Percentiles rank a stretch among this genome's conserved stretches.
Evolutionary conservation across 1,284 basidiomycete species (phyloP).

Genomic region (Ceratobasidium sp.): DNA sequence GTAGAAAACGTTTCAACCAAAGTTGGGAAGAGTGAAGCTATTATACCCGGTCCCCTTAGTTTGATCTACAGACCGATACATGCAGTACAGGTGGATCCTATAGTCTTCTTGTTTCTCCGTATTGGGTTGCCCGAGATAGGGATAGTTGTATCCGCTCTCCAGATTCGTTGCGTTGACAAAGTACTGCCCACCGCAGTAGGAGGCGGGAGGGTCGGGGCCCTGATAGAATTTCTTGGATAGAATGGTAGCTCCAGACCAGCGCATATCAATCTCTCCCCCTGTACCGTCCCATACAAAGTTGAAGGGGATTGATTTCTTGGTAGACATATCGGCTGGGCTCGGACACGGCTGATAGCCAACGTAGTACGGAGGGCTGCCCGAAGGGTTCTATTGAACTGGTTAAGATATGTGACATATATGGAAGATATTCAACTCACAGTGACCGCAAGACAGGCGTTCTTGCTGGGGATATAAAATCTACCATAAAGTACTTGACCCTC

Average conservation of each 20-base stretch:
- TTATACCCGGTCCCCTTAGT: neutral
- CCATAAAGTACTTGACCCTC: neutral
- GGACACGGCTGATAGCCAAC: neutral
- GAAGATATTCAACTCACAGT: neutral
- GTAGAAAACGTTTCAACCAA: neutral
- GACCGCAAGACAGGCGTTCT: neutral
- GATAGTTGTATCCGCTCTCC: neutral
- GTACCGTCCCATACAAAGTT: neutral
- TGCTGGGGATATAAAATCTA: conserved; percentile 4
- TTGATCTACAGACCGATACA: neutral
- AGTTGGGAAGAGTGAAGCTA: neutral
- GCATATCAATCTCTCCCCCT: neutral
- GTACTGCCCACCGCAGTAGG: neutral
- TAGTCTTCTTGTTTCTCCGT: neutral
- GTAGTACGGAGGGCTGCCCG: neutral
- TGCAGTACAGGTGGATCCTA: neutral
- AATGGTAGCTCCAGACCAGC: neutral
- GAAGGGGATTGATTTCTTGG: conserved; percentile 1
- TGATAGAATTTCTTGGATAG: neutral
- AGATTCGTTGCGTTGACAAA: neutral
- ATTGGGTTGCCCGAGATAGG: neutral
- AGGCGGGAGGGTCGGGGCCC: neutral
- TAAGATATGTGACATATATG: neutral
- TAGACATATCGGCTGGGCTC: neutral
- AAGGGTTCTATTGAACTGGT: neutral